Evolutionary conservation across 23 red algal genomes (phyloP).

Genomic region (Pyropia yezoensis): DNA sequence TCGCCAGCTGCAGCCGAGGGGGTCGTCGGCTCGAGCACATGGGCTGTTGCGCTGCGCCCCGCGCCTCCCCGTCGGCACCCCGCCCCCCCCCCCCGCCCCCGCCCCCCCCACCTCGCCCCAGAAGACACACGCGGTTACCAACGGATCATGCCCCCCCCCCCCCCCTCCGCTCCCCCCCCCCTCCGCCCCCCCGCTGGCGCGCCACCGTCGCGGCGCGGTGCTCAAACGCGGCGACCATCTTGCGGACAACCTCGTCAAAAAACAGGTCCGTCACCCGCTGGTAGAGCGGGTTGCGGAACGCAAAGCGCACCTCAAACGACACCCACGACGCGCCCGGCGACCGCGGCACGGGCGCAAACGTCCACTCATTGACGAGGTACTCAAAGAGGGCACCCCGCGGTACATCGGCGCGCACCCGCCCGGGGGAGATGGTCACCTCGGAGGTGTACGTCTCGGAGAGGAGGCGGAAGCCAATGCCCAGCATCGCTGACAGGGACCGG

Average conservation of each 20-base stretch:
- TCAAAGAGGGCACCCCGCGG: conserved; percentile 74
- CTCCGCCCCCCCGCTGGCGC: no score
- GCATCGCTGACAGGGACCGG: conserved; percentile 45
- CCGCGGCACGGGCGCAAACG: conserved; percentile 35
- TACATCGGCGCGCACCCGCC: conserved; percentile 46
- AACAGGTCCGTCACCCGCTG: conserved; percentile 72
- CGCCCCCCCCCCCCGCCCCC: no score
- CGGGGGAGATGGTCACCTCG: conserved; percentile 49
- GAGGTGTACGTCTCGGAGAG: conserved; percentile 77
- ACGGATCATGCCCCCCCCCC: no score
- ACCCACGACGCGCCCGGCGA: conserved; percentile 54
- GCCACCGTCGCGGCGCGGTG: conserved; percentile 6
- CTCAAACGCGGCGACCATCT: conserved; percentile 95
- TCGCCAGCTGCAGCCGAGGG: no score
- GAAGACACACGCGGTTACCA: no score
- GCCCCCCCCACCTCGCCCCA: no score
- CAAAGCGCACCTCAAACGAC: conserved; percentile 81
- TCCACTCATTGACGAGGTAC: conserved; percentile 96
- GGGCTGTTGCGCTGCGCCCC: no score
- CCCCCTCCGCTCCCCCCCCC: no score
- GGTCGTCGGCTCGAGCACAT: no score
- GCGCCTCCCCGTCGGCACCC: no score
- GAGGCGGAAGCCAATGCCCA: conserved; percentile 84
- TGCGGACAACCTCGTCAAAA: conserved; percentile 90
- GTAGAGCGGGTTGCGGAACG: conserved; percentile 84